Evolutionary conservation across 345 rosid species (phyloP).

Genomic region (Corymbia maculata): DNA sequence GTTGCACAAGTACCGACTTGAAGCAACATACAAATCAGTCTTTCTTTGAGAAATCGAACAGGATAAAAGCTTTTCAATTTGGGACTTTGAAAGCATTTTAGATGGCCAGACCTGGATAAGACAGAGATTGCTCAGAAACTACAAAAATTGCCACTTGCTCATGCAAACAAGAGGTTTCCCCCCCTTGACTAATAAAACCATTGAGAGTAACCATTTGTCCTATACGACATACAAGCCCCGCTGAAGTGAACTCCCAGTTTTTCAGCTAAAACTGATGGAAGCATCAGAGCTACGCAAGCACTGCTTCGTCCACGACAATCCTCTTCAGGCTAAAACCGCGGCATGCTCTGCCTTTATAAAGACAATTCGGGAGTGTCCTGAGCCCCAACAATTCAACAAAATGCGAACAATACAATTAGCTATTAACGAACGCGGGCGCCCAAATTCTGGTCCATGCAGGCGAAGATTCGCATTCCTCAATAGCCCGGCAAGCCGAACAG

Average conservation of each 20-base stretch:
- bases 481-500: background rate
- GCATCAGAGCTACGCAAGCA: background rate
- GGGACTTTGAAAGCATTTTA: constrained; percentile 10
- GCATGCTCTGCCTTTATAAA: background rate
- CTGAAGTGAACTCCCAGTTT: background rate
- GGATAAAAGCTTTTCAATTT: background rate
- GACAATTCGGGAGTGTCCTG: background rate
- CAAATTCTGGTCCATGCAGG: background rate
- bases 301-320: background rate
- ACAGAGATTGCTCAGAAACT: background rate
- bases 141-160: background rate
- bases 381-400: background rate
- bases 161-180: background rate
- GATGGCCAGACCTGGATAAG: background rate
- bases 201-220: background rate
- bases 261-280: background rate
- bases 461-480: background rate
- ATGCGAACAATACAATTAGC: background rate
- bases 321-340: background rate
- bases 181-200: background rate
- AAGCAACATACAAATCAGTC: background rate
- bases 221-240: background rate
- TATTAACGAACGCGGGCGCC: background rate
- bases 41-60: background rate
- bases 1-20: constrained; percentile 6